A percentile compares a stretch with the other conserved stretches of the same genome.
Conservation (phyloP, 768 basidiomycete species). For the Boletus reticuloceps region DNA sequence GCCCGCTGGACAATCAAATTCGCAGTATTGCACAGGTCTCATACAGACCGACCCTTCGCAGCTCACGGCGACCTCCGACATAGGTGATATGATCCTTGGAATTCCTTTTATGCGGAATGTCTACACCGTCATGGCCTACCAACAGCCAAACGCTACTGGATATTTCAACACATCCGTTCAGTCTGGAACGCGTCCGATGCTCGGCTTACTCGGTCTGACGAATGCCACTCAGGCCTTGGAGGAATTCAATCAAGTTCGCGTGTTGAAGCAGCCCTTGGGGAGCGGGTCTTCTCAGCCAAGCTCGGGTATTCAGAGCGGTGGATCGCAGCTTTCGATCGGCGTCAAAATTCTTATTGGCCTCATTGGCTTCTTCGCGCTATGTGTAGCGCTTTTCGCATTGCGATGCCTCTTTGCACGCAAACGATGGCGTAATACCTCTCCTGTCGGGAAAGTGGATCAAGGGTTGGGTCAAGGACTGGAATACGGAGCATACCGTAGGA, state of each 20-base stretch:
- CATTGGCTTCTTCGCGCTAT: conserved; percentile 55
- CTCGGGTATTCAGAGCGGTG: conserved; percentile 11
- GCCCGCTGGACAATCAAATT: conserved; percentile 40
- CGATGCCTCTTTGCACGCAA: conserved; percentile 51
- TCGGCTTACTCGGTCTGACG: conserved; percentile 66
- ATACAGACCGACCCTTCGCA: conserved; percentile 56
- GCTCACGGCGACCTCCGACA: conserved; percentile 35
- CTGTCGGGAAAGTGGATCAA: conserved; percentile 13
- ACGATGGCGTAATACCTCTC: conserved; percentile 24
- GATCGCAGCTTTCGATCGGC: conserved; percentile 52
- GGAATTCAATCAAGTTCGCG: conserved; percentile 69
- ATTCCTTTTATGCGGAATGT: conserved; percentile 75
- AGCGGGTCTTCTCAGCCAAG: conserved; percentile 10
- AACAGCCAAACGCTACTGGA: conserved; percentile 44
- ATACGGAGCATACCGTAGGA: conserved; percentile 36
- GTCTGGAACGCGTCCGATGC: conserved; percentile 34
- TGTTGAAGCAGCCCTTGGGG: conserved; percentile 58
- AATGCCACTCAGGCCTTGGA: conserved; percentile 57
- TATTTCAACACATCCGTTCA: conserved; percentile 36
- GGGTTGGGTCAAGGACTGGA: conserved; percentile 10
- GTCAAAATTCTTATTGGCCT: conserved; percentile 62
- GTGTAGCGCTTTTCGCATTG: conserved; percentile 49
- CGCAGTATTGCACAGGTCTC: conserved; percentile 57
- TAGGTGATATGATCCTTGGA: conserved; percentile 75
- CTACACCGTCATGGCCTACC: conserved; percentile 76